Evolutionary conservation across 2,329 filamentous ascomycete species (phyloP), one percentile per base, ranked within the genome.

Genomic region (Ambrosiella cleistominuta): DNA sequence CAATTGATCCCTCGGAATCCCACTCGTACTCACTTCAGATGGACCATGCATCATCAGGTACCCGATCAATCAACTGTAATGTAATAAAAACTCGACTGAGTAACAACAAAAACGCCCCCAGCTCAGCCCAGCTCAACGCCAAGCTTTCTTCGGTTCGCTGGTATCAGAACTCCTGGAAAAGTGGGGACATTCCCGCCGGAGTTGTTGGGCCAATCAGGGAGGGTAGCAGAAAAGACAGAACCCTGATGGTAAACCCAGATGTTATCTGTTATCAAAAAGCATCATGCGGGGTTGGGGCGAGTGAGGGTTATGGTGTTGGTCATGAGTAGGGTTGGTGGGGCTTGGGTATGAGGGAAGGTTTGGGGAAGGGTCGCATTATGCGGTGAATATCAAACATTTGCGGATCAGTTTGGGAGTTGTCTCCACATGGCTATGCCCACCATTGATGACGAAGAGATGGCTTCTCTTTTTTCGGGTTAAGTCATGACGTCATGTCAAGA

Each of bases 141-240:
- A 27, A 27, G 27, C 27, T 27, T 27, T 27, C 27, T 3, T 27
- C 27, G 3, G 4, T 27, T 27, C 27, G 47, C 35, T 51, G 19
- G 37, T 15, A 51, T 51, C 47, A 51, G 47, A 51, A 19, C 47
- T 51, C 35, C 47, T 51, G 11, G 47, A 51, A 51, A 51, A 51
- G 47, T 51, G 47, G 47, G 27, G 47, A 51, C 37, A 47, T 47
- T 4, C n/a, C 44, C 44, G 6, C 44, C 15, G n/a, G 44, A 13
- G 19, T 47, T n/a, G 11, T 8, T 15, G 9, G n/a, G n/a, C 44
- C 44, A 47, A 47, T 47, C 44, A 47, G 7, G 19, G 5, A 15
- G n/a, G 9, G 44, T 13, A 8, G 11, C n/a, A 15, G 19, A n/a
- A 17, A 17, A n/a, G 4, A 47, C 3, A 2, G 6, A 47, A 47